Percentiles rank a stretch among this genome's conserved stretches.
Conservation (phyloP, 306 rosid genomes). For the Luffa aegyptiaca region DNA sequence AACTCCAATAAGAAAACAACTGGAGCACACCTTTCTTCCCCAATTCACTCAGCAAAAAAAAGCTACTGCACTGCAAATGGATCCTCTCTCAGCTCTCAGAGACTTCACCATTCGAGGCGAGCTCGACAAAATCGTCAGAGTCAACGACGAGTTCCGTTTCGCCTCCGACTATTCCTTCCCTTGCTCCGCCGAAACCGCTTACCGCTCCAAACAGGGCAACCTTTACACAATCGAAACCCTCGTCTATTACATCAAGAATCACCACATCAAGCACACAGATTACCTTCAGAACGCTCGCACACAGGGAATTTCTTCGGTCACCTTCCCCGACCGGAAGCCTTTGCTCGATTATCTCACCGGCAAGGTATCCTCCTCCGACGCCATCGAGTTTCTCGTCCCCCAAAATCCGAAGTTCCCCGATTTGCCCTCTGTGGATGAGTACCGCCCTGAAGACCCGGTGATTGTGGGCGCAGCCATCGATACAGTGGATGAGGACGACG, state of each 20-base stretch:
- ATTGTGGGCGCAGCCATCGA: slow-evolving; percentile 1
- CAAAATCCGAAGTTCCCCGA: slow-evolving; percentile 34
- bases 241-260: slow-evolving; percentile 63
- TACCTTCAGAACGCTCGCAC: slow-evolving; percentile 75
- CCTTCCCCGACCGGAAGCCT: slow-evolving; percentile 90
- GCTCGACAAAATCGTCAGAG: slow-evolving; percentile 51
- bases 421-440: slow-evolving; percentile 19
- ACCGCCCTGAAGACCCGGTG: slow-evolving; percentile 19
- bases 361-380: slow-evolving; percentile 55
- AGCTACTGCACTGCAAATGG: slow-evolving; percentile 24
- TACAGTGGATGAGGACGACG: not conserved
- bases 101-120: slow-evolving; percentile 87
- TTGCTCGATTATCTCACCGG: slow-evolving; percentile 79
- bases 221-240: slow-evolving; percentile 96
- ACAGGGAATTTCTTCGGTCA: slow-evolving; percentile 60
- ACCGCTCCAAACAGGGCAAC: slow-evolving; percentile 82
- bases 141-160: slow-evolving; percentile 69
- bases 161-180: slow-evolving; percentile 72
- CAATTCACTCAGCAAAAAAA: not conserved
- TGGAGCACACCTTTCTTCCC: not conserved
- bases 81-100: slow-evolving; percentile 86
- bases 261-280: slow-evolving; percentile 75
- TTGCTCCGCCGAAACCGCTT: slow-evolving; percentile 58
- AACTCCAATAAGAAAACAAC: not conserved
- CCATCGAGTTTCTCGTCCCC: slow-evolving; percentile 66